Conservation (phyloP, 2,329 filamentous ascomycete genomes). For the Monilinia fructicola region DNA sequence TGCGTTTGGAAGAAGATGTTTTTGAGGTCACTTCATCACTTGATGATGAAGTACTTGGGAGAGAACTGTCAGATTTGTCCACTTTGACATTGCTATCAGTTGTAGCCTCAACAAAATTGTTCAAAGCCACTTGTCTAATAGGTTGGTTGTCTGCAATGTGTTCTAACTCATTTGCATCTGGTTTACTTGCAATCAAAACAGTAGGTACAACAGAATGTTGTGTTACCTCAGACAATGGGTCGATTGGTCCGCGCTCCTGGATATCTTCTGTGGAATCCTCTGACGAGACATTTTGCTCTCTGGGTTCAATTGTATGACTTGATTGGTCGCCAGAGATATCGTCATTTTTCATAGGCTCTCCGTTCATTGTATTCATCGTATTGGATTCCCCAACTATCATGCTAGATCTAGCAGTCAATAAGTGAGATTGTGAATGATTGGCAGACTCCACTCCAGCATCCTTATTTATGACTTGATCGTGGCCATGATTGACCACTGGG, state of each 20-base stretch:
- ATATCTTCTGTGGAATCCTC: constrained; percentile 7
- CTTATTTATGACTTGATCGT: neutral
- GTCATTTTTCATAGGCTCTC: neutral
- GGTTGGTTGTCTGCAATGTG: neutral
- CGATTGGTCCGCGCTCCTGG: neutral
- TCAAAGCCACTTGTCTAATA: neutral
- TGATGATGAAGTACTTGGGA: constrained; percentile 12
- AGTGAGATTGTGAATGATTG: neutral
- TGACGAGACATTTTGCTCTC: neutral
- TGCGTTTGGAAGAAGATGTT: neutral
- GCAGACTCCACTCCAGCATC: neutral
- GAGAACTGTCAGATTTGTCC: constrained; percentile 1
- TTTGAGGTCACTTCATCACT: constrained; percentile 10
- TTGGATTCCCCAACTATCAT: neutral
- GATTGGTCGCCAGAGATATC: neutral
- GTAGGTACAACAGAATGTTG: neutral
- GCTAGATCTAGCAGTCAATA: neutral
- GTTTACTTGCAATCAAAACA: neutral
- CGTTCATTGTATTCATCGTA: too few species aligned
- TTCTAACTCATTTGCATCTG: neutral
- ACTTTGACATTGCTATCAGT: neutral
- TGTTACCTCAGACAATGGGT: constrained; percentile 8
- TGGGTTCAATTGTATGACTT: neutral
- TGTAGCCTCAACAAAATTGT: neutral
- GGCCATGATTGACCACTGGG: neutral